Percentiles rank a stretch among this genome's conserved stretches.
These are phyloP conservation scores for Daldinia bambusicola DNA, from an alignment of 495 filamentous ascomycete genomes.

Conservation along the genomic window DNA sequence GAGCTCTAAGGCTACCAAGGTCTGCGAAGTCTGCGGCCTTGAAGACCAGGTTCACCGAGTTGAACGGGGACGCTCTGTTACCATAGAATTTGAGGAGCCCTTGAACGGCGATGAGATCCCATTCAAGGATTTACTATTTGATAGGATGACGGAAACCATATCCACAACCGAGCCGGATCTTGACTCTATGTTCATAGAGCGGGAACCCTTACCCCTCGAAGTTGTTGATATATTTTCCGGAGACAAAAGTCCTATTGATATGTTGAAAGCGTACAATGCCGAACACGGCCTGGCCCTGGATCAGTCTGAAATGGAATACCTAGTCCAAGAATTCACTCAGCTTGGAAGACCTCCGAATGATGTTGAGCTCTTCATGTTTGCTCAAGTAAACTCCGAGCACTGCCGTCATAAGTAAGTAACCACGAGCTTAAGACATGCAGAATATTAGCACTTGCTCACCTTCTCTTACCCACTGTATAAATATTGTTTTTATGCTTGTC, in stretches of 20 bases:
- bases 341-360: slow-evolving; percentile 82
- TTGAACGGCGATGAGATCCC: slow-evolving; percentile 62
- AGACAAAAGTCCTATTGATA: slow-evolving; percentile 69
- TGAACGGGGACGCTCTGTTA: slow-evolving; percentile 82
- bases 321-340: slow-evolving; percentile 82
- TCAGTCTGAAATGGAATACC: slow-evolving; percentile 89
- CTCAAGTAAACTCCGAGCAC: slow-evolving; percentile 91
- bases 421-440: background rate
- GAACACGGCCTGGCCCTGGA: slow-evolving; percentile 86
- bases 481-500: background rate
- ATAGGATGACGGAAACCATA: slow-evolving; percentile 93
- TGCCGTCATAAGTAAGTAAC: slow-evolving; percentile 66
- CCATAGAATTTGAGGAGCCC: slow-evolving; percentile 66
- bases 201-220: slow-evolving; percentile 73
- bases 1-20: slow-evolving; percentile 95
- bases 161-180: slow-evolving; percentile 72
- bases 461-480: background rate
- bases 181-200: slow-evolving; percentile 80
- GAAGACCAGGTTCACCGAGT: slow-evolving; percentile 78
- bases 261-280: slow-evolving; percentile 84
- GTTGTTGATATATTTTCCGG: slow-evolving; percentile 75
- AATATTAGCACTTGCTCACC: background rate
- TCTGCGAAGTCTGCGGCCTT: slow-evolving; percentile 90
- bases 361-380: slow-evolving; percentile 99
- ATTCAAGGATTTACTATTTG: slow-evolving; percentile 78